Conservation (phyloP, 176 grass and related monocot genomes). For the Urochloa ruziziensis region DNA sequence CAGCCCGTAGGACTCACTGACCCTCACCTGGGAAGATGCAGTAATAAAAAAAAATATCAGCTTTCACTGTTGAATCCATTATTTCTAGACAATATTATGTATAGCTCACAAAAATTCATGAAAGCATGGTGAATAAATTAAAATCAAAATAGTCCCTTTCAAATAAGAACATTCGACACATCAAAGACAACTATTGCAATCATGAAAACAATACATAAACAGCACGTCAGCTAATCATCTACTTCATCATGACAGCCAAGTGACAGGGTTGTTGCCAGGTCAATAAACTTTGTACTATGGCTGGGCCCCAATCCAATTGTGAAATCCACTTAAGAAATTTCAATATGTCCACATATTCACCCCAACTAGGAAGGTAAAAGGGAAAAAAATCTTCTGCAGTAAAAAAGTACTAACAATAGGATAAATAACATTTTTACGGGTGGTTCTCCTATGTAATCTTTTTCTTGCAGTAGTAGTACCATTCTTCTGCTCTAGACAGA, state of each 20-base stretch:
- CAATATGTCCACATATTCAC: conserved; percentile 2
- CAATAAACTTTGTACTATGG: background rate
- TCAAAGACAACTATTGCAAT: background rate
- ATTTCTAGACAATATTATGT: background rate
- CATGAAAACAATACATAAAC: background rate
- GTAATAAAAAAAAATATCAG: conserved; percentile 20
- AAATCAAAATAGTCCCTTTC: background rate
- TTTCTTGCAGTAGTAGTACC: background rate
- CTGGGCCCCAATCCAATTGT: background rate
- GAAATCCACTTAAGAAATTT: conserved; percentile 10
- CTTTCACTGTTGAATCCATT: background rate
- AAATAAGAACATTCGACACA: background rate
- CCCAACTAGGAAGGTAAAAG: background rate
- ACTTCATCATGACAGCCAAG: background rate
- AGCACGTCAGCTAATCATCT: background rate
- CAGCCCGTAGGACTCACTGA: conserved; percentile 92
- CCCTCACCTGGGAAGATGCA: conserved; percentile 73
- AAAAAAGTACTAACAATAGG: background rate
- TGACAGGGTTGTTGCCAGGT: background rate
- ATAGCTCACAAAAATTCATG: background rate
- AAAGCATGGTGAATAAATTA: background rate
- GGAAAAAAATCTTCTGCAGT: background rate
- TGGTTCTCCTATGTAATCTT: background rate
- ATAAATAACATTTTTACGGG: background rate
- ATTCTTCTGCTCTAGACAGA: background rate